Percentiles rank a stretch among this genome's conserved stretches.
Conservation (phyloP, 2,329 filamentous ascomycete genomes). For the Ploettnerulaceae sp. region DNA sequence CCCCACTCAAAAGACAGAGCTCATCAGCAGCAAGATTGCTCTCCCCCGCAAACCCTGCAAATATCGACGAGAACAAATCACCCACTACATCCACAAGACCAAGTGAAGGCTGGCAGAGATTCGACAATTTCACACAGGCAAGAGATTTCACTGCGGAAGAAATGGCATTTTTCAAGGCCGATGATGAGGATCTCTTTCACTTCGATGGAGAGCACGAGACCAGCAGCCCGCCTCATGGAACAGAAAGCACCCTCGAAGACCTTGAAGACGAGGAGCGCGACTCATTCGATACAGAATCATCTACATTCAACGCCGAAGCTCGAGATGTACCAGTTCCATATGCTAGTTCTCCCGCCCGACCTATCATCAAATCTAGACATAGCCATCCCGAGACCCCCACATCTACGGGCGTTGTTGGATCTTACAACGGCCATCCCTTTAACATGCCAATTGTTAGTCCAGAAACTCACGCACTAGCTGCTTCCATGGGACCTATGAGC, state of each 20-base stretch:
- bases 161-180: conserved; percentile 21
- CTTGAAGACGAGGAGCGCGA: conserved; percentile 14
- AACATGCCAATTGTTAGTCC: conserved; percentile 48
- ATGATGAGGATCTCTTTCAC: conserved; percentile 27
- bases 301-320: not conserved
- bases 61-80: conserved; percentile 10
- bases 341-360: conserved; percentile 21
- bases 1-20: conserved; percentile 17
- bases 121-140: conserved; percentile 2
- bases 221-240: not conserved
- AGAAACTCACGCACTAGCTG: conserved; percentile 45
- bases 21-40: conserved; percentile 16
- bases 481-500: conserved; percentile 44
- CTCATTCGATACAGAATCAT: conserved; percentile 9
- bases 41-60: conserved; percentile 6
- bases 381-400: not conserved
- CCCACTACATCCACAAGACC: conserved; percentile 11
- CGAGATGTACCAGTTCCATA: conserved; percentile 9
- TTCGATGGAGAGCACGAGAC: conserved; percentile 24
- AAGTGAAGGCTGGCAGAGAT: conserved; percentile 5
- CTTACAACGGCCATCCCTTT: conserved; percentile 49
- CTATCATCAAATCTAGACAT: conserved; percentile 12
- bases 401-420: conserved; percentile 37
- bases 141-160: conserved; percentile 10
- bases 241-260: conserved; percentile 7